Base-by-base conservation (phyloP, 116 monocot genomes). In the Posidonia oceanica region DNA sequence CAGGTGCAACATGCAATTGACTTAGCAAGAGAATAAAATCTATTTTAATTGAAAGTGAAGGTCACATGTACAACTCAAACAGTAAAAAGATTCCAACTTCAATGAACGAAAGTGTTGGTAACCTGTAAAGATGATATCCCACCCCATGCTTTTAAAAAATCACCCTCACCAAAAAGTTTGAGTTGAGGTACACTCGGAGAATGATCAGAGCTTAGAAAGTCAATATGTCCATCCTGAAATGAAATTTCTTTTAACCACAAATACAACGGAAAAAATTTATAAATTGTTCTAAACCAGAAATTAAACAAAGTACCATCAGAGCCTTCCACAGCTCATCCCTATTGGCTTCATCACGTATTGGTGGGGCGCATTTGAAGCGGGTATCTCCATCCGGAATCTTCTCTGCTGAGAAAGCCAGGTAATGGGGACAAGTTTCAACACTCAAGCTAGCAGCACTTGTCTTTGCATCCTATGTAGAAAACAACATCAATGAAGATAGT, bases 101-200 rank as follows among this genome's bases (percentile, higher is more conserved):
- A 22, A 7, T 22, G 17, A 41, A 51, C 17, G 61, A 40, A 40
- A 7, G 42, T 64, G 36, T 5, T 60, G 37, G 22, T 15, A 39
- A 90, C 96, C 88, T 97, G 96, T 82, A 98, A 81, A 70, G 97
- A 98, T 61, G 97, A 92, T 69, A 98, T 86, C 42, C 97, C 97
- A 56, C 97, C 97, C 97, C 97, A 98, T 51, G 97, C 96, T 62
- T 72, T 88, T 44, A 97, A 61, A 72, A 97, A 97, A 71, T 91
- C 76, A 37, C 96, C 96, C 75, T 98, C 87, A 61, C 87, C 78
- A 54, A 85, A 71, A 53, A 92, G 87, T 74, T 98, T 98, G 21
- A 98, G 83, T n/a, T 85, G 79, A 59, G 97, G 87, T 39, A 74
- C 41, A 61, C 89, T 80, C 58, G 97, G 97, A 58, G 97, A 98